Evolutionary conservation across 129 eudicot genomes (phyloP), one percentile per base, ranked within the genome.

Genomic region (Artemisia annua): DNA sequence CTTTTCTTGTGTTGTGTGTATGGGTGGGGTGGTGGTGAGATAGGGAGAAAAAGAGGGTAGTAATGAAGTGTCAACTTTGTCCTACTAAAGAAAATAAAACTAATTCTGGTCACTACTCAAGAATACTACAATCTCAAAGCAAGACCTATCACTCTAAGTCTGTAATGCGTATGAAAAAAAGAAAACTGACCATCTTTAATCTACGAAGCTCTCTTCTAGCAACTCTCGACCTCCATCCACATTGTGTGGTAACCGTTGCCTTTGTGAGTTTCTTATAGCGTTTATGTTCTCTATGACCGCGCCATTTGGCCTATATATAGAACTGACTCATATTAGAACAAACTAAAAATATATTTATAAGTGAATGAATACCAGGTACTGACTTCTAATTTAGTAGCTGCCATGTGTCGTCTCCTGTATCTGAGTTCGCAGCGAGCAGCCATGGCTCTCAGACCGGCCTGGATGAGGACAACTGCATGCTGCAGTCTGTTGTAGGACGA

Each of bases 211-310:
- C 98, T 82, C 69, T 87, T 81, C 83, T 88, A 62, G 89, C 97
- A 67, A 84, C 65, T 58, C 87, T 79, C 66, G 89, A 85, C 82
- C 98, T 94, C 98, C 98, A 94, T 83, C 98, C 88, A 68, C 91
- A 87, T 81, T 94, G 98, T 39, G 97, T 85, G 48, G 79, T 52
- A 84, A 94, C 72, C 52, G 89, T 80, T 39, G 96, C 88, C 82
- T 80, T 67, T 69, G 75, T 79, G 71, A 90, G 88, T 73, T 83
- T 94, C 86, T 83, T 87, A 81, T 85, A 84, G 74, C 74, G 85
- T 19, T 78, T 72, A 71, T 48, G 72, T 5, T 82, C 91, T 80
- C 84, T 83, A 78, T 94, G 87, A 84, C 96, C 84, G 75, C 87
- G 93, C 97, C 96, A 90, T 67, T 81, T 80, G 54, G 97, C 92